Base-by-base conservation (phyloP, 768 basidiomycete genomes). In the Epithele typhae region DNA sequence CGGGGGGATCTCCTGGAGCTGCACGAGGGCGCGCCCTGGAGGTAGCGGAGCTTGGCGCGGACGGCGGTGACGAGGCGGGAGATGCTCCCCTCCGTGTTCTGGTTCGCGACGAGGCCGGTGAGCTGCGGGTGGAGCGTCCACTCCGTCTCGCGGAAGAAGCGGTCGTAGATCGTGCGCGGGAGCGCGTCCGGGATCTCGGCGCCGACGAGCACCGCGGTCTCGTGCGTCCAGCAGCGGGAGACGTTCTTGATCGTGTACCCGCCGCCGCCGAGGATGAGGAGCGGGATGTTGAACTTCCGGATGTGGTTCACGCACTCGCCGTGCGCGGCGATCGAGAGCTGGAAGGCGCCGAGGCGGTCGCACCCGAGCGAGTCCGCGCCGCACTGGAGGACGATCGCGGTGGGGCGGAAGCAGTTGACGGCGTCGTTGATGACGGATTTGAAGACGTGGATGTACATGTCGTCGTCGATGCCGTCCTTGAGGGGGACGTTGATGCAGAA, bases 271-370 rank as follows among this genome's bases (percentile, higher is more conserved):
- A 99, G 64, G 25, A 98, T 87, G 15, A 99, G 74, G 12, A 98
- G 70, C 1, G 95, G 95, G 3, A 98, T 79, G 58, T 84, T 82
- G 69, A 89, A 98, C 54, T 85, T 85, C 52, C 94, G 84, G 41
- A 99, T 92, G 64, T 94, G 98, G 61, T 94, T 86, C 24, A 99
- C 93, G 63, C 95, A 99, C 68, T 98, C 95, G 17, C 96, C 95
- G 58, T 99, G 95, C 0, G 94, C 95, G 21, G 92, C 90, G 55
- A 98, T 98, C 11, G 90, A 93, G 5, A 99, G 75, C 61, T 99
- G 98, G 80, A 98, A 99, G 1, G 93, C 93, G 17, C 95, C 95
- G 2, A 99, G 74, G 27, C 96, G 75, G 63, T 98, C 96, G 56
- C 90, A 92, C 1, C 94, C 95, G 5, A 98, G 75, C 5, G 92